Evolutionary conservation across 192 early-diverging fungal genomes (phyloP).

Genomic region (Coemansia sp.): DNA sequence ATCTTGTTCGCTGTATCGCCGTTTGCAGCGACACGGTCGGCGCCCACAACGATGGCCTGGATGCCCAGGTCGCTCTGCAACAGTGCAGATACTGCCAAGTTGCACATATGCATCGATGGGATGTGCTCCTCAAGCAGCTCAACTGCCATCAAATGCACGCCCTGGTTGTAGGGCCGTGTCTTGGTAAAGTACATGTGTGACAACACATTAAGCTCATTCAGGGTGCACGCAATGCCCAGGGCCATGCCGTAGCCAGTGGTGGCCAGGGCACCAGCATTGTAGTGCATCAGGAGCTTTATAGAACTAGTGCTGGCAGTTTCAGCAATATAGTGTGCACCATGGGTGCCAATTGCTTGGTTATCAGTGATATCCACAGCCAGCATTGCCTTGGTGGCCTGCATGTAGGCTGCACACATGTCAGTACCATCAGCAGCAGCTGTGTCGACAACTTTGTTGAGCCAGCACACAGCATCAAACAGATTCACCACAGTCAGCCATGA

Average conservation of each 20-base stretch:
- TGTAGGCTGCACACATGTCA: conserved; percentile 59
- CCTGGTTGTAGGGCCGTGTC: conserved; percentile 98
- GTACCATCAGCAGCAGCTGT: conserved; percentile 9
- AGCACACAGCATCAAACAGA: conserved; percentile 75
- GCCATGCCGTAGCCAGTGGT: conserved; percentile 89
- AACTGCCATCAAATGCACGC: conserved; percentile 89
- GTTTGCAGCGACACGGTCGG: conserved; percentile 92
- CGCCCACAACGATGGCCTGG: conserved; percentile 89
- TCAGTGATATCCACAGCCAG: conserved; percentile 79
- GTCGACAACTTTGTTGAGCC: conserved; percentile 31
- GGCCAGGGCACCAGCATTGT: conserved; percentile 90
- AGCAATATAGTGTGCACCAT: conserved; percentile 66
- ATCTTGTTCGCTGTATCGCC: conserved; percentile 99
- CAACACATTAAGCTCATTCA: conserved; percentile 57
- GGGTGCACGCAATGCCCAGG: conserved; percentile 83
- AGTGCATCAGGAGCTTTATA: conserved; percentile 92
- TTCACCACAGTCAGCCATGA: conserved; percentile 97
- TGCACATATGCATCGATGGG: conserved; percentile 84
- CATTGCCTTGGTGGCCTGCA: conserved; percentile 77
- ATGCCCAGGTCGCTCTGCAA: conserved; percentile 58
- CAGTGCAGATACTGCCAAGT: conserved; percentile 87
- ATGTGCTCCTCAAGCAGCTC: conserved; percentile 92
- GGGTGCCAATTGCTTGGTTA: conserved; percentile 79
- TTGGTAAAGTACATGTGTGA: conserved; percentile 90
- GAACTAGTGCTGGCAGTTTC: too few species aligned